Evolutionary conservation across 2,329 filamentous ascomycete genomes (phyloP), one percentile per base, ranked within the genome.

Genomic region (Penicillium hordei): DNA sequence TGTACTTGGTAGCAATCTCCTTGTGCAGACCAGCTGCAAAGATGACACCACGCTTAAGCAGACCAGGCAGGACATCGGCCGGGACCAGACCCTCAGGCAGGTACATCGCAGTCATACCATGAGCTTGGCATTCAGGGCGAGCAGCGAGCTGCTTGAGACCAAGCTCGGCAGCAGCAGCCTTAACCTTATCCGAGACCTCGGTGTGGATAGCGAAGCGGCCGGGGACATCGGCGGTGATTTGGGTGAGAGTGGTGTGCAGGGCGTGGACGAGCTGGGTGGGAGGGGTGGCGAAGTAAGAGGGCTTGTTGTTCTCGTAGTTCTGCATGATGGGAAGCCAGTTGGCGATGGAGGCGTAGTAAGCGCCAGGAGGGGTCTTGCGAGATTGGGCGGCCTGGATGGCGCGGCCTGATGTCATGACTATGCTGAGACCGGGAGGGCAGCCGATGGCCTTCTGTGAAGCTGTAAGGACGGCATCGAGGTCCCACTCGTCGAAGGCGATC

Each of bases 251-350:
- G 9, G 93, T 96, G 82, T 99, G 89, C 36, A 99, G 85, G 48
- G 94, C 94, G 76, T 90, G 93, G 66, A 99, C 83, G 50, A 99
- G 86, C 78, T 99, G 94, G 15, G 94, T 94, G 5, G 93, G 92
- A 0, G 94, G 94, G 1, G 94, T 99, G 38, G 94, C 94, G 72
- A 99, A 99, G 82, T 99, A 99, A 2, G 92, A 96, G 38, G 94
- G 86, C 81, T 97, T 99, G 82, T 93, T 91, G 63, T 91, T 91
- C 80, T 99, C 94, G 78, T 99, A 99, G 80, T 97, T 97, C 80
- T 94, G 87, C 93, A 99, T 97, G 77, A 99, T 94, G 46, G 93
- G 93, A 57, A 93, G 81, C 94, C 94, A 99, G 79, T 97, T 97
- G 83, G 92, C 93, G 82, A 97, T 91, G 13, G 90, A 96, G 55